A percentile compares a stretch with the other conserved stretches of the same genome.
Evolutionary conservation across 2,329 filamentous ascomycete species (phyloP).

Genomic region (Pestalotiopsis sp.): DNA sequence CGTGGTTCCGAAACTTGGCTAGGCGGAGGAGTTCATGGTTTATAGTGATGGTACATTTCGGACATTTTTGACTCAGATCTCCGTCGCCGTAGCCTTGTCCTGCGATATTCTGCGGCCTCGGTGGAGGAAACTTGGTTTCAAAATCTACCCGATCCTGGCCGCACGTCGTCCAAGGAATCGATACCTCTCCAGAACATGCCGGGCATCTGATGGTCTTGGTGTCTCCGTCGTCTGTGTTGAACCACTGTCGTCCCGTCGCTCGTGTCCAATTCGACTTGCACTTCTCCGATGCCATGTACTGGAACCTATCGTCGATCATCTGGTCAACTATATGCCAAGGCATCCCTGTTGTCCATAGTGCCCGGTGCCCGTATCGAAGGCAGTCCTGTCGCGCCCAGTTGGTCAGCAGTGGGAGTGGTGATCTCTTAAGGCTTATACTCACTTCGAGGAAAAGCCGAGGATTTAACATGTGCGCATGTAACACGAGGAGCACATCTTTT

Average conservation of each 20-base stretch:
- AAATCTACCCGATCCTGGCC: not conserved
- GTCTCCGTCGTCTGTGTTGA: not conserved
- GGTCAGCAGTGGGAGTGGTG: not conserved
- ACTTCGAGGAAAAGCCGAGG: constrained; percentile 3
- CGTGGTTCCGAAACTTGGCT: not conserved
- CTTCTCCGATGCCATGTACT: not conserved
- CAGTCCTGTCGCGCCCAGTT: not conserved
- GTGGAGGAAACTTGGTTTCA: not conserved
- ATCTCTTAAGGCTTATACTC: not conserved
- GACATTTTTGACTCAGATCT: not conserved
- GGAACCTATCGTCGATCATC: constrained; percentile 1
- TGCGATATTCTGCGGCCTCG: not conserved
- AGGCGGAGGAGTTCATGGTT: not conserved
- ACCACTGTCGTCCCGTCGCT: not conserved
- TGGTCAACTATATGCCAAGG: not conserved
- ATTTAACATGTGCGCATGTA: constrained; percentile 8
- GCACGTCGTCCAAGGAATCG: constrained; percentile 3
- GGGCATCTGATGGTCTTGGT: not conserved
- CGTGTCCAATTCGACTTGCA: not conserved
- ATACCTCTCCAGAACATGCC: not conserved
- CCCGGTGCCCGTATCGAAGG: not conserved
- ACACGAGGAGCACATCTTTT: constrained; percentile 5
- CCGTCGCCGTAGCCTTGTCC: constrained; percentile 1
- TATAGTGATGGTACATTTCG: not conserved
- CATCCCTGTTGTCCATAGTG: constrained; percentile 5